These are phyloP conservation scores for Gaeumannomyces sp. DNA, from an alignment of 2,329 filamentous ascomycete genomes.

Conservation along the genomic window DNA sequence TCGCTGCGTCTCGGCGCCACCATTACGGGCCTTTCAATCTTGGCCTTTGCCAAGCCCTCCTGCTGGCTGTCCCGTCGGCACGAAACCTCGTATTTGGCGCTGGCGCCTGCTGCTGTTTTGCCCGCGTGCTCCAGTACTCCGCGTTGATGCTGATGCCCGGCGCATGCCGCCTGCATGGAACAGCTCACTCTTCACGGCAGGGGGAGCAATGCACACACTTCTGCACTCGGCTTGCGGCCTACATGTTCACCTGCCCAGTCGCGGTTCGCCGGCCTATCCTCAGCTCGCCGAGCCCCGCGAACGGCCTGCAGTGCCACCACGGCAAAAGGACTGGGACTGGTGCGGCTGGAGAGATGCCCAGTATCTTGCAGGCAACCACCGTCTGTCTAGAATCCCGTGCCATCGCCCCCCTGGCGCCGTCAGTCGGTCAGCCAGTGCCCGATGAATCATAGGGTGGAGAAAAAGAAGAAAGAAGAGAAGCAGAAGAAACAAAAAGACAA, in stretches of 20 bases:
- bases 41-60: neutral
- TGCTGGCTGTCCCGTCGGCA: neutral
- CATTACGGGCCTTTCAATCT: neutral
- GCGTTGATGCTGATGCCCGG: neutral
- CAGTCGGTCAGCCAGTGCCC: too few relatives aligned
- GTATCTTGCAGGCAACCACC: neutral
- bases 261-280: neutral
- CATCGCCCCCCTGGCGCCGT: too few relatives aligned
- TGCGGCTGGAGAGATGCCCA: neutral
- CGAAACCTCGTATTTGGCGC: neutral
- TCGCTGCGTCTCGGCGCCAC: neutral
- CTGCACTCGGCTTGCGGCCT: neutral
- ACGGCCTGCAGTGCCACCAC: neutral
- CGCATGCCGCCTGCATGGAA: neutral
- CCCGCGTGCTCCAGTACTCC: neutral
- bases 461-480: neutral
- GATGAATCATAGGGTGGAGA: too few relatives aligned
- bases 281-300: neutral
- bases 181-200: neutral
- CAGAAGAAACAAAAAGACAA: neutral
- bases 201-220: neutral
- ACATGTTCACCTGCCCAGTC: neutral
- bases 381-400: neutral
- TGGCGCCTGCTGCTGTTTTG: slow-evolving; percentile 8
- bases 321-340: too few relatives aligned